Base-by-base conservation (phyloP, 345 rosid species). In the Euclidium syriacum region DNA sequence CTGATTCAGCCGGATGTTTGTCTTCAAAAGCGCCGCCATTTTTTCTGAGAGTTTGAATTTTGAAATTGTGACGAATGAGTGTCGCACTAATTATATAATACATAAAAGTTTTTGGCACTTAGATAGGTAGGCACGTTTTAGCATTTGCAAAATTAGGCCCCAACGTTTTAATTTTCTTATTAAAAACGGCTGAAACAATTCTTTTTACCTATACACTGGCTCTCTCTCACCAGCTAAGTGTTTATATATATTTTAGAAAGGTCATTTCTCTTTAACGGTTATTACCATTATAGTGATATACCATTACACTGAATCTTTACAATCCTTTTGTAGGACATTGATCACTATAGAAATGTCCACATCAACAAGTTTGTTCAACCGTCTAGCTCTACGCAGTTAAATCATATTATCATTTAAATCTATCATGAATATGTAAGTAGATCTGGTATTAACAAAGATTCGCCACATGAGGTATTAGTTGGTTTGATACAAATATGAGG, bases 1-100 rank as follows among this genome's bases (percentile, higher is more conserved):
- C 20, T 64, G 38, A 17, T 20, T 46, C 12, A 54, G 61, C 38
- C 60, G 48, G 22, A 25, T 40, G 52, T 68, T 79, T 7, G 84
- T 44, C 14, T 53, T 85, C 55, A 75, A 27, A 48, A 75, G 64
- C 27, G 77, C 72, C 85, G 75, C 76, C 84, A 61, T 77, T 81
- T 42, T 40, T 4, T 52, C n/a, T n/a, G n/a, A n/a, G 33, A 29
- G 33, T 29, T 19, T 17, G 19, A 20, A 35, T 4, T 56, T 47
- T 38, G 33, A 39, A 67, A 27, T 15, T 48, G 24, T 26, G 18
- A 46, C 1, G n/a, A 18, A 32, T 18, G 32, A 32, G 22, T 33
- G 15, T 11, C 39, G n/a, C 62, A 7, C 0, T 16, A 17, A 3
- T 40, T 40, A 26, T n/a, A 34, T 6, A 10, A 32, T 11, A 36